A percentile compares a stretch with the other conserved stretches of the same genome.
Conservation (phyloP, 495 filamentous ascomycete genomes). For the Talaromyces liani region DNA sequence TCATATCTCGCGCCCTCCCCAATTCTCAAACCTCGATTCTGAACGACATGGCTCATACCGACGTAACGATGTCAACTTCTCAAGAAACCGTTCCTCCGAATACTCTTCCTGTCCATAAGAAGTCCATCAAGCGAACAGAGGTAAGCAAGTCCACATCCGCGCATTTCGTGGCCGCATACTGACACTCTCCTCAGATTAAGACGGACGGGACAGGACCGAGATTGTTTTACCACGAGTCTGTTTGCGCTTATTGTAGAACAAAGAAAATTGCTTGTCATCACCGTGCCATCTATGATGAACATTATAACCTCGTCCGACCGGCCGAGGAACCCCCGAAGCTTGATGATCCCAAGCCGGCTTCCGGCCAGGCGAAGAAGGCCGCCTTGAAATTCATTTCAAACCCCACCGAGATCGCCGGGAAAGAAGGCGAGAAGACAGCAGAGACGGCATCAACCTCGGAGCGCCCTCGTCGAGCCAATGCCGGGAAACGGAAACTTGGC, state of each 20-base stretch:
- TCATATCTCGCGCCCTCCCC: background rate
- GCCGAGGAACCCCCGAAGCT: background rate
- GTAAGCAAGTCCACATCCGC: background rate
- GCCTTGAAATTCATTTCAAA: background rate
- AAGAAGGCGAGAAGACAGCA: background rate
- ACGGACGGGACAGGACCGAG: background rate
- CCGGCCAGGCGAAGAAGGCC: background rate
- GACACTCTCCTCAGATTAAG: background rate
- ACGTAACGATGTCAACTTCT: background rate
- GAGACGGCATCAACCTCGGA: background rate
- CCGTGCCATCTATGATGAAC: background rate
- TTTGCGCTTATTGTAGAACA: slow-evolving; percentile 14
- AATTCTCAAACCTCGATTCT: background rate
- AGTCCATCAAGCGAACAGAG: background rate
- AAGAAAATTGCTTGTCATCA: slow-evolving; percentile 19
- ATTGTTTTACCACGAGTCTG: background rate
- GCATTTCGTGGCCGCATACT: background rate
- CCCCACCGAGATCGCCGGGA: background rate
- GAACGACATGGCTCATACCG: background rate
- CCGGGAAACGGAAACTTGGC: background rate
- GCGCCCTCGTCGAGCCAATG: background rate
- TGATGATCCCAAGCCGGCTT: background rate
- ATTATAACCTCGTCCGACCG: background rate
- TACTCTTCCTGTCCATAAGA: background rate
- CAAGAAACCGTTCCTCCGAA: background rate